Evolutionary conservation across 352 stramenopile species (phyloP).

Genomic region (Phytopythium chamaehyphon): DNA sequence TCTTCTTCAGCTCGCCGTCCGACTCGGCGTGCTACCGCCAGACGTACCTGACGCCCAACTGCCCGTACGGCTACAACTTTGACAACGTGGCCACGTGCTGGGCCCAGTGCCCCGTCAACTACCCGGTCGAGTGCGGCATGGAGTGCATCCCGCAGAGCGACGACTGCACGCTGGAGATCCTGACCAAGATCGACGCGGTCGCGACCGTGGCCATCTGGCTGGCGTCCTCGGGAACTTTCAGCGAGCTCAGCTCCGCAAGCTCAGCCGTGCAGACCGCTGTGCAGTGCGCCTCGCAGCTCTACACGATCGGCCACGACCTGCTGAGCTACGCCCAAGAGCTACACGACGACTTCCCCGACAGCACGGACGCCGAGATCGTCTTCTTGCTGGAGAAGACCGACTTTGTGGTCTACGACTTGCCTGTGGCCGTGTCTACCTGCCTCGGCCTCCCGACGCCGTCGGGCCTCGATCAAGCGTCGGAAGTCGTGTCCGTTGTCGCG

Average conservation of each 20-base stretch:
- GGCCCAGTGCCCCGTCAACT: conserved; percentile 67
- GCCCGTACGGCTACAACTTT: conserved; percentile 36
- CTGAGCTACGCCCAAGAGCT: conserved; percentile 34
- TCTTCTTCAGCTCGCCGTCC: conserved; percentile 16
- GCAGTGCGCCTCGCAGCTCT: conserved; percentile 48
- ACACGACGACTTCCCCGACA: conserved; percentile 28
- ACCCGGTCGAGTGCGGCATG: conserved; percentile 63
- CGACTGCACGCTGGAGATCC: conserved; percentile 44
- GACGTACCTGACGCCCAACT: conserved; percentile 28
- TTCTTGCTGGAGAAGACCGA: conserved; percentile 55
- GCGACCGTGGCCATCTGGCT: conserved; percentile 48
- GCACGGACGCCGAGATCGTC: conserved; percentile 46
- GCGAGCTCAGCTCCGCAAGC: conserved; percentile 31
- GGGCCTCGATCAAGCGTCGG: conserved; percentile 23
- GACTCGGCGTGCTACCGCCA: conserved; percentile 53
- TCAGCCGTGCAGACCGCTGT: conserved; percentile 39
- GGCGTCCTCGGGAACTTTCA: conserved; percentile 51
- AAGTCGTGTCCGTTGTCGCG: conserved; percentile 31
- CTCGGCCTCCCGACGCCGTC: conserved; percentile 21
- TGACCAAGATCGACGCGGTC: conserved; percentile 44
- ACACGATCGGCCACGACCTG: conserved; percentile 38
- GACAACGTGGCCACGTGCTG: conserved; percentile 56
- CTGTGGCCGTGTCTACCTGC: conserved; percentile 42
- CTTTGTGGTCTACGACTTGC: conserved; percentile 46
- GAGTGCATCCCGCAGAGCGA: conserved; percentile 71